phyloP scores from a whole-genome alignment of 1,284 basidiomycete genomes.

The Bjerkandera adusta region DNA sequence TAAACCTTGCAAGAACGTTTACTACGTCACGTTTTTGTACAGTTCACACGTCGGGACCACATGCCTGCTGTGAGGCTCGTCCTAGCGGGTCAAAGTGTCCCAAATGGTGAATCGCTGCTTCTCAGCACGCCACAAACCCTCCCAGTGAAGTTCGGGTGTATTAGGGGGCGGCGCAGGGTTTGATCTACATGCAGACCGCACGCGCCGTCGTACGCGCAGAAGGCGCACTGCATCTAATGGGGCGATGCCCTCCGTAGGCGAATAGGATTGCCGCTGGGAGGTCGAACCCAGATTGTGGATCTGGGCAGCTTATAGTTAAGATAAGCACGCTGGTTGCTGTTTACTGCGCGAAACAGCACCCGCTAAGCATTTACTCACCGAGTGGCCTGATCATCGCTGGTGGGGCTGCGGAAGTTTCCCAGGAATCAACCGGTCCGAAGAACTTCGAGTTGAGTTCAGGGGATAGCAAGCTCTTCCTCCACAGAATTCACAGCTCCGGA shows the following conservation, averaged over 20 bases:
- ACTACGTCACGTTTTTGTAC: not conserved
- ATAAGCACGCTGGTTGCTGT: not conserved
- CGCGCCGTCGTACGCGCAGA: not conserved
- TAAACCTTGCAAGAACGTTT: too few species aligned
- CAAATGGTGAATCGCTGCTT: slow-evolving; percentile 3
- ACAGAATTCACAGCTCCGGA: too few species aligned
- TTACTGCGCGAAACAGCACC: too few species aligned
- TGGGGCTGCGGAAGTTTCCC: too few species aligned
- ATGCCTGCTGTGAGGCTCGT: not conserved
- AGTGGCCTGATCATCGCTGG: too few species aligned
- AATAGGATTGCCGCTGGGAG: too few species aligned
- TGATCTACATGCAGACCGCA: too few species aligned
- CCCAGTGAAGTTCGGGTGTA: not conserved
- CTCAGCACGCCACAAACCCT: slow-evolving; percentile 2
- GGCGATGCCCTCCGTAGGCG: too few species aligned
- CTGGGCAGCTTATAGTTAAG: not conserved
- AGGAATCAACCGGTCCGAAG: too few species aligned
- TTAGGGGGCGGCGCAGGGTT: not conserved
- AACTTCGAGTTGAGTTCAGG: too few species aligned
- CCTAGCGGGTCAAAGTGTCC: not conserved
- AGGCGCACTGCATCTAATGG: not conserved
- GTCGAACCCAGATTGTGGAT: slow-evolving; percentile 1
- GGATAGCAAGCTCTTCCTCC: too few species aligned
- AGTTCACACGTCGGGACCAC: not conserved
- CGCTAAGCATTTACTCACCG: too few species aligned